These are phyloP conservation scores for Pyrrhoderma noxium DNA, from an alignment of 1,284 basidiomycete species.

Conservation along the genomic window DNA sequence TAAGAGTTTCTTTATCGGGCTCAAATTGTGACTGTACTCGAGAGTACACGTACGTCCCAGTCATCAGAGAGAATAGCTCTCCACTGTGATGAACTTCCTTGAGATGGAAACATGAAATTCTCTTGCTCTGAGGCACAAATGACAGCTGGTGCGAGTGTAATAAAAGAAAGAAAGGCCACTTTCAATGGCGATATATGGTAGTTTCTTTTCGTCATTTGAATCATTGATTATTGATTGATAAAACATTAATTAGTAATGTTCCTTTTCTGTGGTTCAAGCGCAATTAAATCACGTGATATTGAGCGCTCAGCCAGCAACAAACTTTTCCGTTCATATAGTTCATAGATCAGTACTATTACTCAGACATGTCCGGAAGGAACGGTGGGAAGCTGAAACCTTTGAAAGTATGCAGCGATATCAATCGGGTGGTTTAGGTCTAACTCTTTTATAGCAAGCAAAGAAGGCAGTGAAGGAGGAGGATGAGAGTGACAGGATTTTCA, in stretches of 20 bases:
- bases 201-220: too few relatives aligned
- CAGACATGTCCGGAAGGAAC: conserved; percentile 60
- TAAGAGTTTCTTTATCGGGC: not conserved
- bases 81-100: conserved; percentile 20
- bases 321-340: not conserved
- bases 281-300: too few relatives aligned
- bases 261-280: too few relatives aligned
- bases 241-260: too few relatives aligned
- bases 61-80: conserved; percentile 23
- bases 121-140: too few relatives aligned
- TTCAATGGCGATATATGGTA: too few relatives aligned
- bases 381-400: conserved; percentile 77
- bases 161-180: too few relatives aligned
- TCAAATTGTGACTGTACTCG: not conserved
- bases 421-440: not conserved
- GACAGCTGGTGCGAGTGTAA: too few relatives aligned
- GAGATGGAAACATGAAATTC: too few relatives aligned
- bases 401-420: conserved; percentile 36
- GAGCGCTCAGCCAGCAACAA: not conserved
- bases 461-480: conserved; percentile 67
- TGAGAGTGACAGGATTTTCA: conserved; percentile 65
- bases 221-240: too few relatives aligned
- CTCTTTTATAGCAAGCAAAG: conserved; percentile 56
- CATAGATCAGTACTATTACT: too few relatives aligned
- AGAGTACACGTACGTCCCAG: conserved; percentile 29